Conservation (phyloP, 1,139 yeast species). For the Lodderomyces theae region DNA sequence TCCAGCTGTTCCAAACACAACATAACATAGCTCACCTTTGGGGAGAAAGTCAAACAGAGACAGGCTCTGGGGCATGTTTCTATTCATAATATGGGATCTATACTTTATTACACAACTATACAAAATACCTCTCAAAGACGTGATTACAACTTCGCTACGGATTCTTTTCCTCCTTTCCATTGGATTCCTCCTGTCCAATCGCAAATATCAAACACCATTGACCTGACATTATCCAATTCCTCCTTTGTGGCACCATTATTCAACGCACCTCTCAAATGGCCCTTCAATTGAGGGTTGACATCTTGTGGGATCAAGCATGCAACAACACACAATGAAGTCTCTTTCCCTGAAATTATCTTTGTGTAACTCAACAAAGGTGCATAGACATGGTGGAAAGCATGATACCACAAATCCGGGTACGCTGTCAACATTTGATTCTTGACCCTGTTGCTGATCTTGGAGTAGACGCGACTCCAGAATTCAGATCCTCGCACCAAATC, state of each 20-base stretch:
- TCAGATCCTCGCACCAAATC: constrained; percentile 51
- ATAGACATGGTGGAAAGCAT: constrained; percentile 70
- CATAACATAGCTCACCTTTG: no score
- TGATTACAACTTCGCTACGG: constrained; percentile 54
- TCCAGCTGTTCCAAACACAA: no score
- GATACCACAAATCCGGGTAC: constrained; percentile 82
- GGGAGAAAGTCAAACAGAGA: background rate
- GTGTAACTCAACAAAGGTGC: constrained; percentile 72
- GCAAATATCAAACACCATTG: constrained; percentile 62
- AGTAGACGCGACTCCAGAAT: constrained; percentile 77
- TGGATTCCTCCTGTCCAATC: constrained; percentile 66
- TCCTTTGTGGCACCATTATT: constrained; percentile 73
- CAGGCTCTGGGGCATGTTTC: background rate
- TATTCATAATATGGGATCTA: no score
- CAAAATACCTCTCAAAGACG: no score
- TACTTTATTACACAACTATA: no score
- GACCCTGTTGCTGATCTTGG: constrained; percentile 69
- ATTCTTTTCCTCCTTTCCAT: constrained; percentile 55
- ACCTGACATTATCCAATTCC: constrained; percentile 59
- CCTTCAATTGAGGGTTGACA: constrained; percentile 91
- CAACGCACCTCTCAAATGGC: constrained; percentile 82
- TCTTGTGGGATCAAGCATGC: constrained; percentile 88
- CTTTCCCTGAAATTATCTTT: constrained; percentile 60
- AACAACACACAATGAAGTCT: constrained; percentile 74
- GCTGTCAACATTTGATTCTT: constrained; percentile 65